Percentiles rank a stretch among this genome's conserved stretches.
Evolutionary conservation across 352 stramenopile genomes (phyloP).

Genomic region (Phytopythium ostracodes): DNA sequence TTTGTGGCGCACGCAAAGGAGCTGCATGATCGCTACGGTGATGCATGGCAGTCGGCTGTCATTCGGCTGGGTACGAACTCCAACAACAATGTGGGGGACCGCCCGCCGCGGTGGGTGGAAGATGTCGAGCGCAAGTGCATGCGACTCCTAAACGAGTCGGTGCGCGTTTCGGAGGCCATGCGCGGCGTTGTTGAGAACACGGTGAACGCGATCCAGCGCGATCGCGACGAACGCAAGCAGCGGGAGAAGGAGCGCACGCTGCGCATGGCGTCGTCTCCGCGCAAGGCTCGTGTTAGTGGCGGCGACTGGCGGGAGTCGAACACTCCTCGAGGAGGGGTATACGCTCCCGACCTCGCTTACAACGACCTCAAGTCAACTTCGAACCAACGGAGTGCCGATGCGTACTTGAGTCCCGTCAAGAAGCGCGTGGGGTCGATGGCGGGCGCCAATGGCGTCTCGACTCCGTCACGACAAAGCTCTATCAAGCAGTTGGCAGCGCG

Average conservation of each 20-base stretch:
- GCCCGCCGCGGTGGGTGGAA: constrained; percentile 44
- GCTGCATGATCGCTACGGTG: constrained; percentile 42
- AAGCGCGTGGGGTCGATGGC: constrained; percentile 14
- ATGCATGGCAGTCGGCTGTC: constrained; percentile 31
- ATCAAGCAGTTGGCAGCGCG: constrained; percentile 17
- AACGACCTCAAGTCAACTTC: constrained; percentile 5
- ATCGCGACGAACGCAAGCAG: constrained; percentile 34
- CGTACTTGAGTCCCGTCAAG: constrained; percentile 33
- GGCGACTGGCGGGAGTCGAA: background rate
- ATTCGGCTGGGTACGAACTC: constrained; percentile 19
- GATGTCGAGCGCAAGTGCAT: constrained; percentile 55
- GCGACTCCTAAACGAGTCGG: constrained; percentile 42
- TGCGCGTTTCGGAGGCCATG: constrained; percentile 55
- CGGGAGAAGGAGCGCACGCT: constrained; percentile 26
- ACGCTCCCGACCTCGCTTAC: background rate
- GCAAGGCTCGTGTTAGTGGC: constrained; percentile 5
- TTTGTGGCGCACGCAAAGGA: constrained; percentile 52
- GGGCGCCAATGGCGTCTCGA: background rate
- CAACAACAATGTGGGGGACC: constrained; percentile 14
- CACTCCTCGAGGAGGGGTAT: background rate
- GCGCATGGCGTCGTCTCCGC: constrained; percentile 15
- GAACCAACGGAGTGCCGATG: constrained; percentile 13
- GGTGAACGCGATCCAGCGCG: constrained; percentile 32
- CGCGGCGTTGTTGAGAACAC: constrained; percentile 49
- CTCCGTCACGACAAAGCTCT: constrained; percentile 16